Conservation (phyloP, 2,329 filamentous ascomycete genomes). For the Fusarium lateritium region DNA sequence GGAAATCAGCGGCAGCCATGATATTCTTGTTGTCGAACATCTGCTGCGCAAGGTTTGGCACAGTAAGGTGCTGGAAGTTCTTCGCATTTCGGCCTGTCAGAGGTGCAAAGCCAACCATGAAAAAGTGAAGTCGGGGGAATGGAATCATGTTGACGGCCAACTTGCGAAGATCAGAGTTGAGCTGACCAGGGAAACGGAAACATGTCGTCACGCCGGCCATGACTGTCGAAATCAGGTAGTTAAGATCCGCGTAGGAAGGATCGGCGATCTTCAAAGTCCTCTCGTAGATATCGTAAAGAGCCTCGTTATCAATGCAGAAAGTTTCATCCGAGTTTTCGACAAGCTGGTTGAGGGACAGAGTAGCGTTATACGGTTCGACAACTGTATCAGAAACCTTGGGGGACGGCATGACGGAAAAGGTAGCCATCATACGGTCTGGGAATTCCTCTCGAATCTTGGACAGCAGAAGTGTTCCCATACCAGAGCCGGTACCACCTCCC, state of each 20-base stretch:
- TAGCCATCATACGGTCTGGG: conserved; percentile 99
- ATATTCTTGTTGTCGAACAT: conserved; percentile 99
- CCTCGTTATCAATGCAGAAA: conserved; percentile 99
- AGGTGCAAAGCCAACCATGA: conserved; percentile 99
- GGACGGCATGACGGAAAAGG: conserved; percentile 98
- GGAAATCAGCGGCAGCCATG: conserved; percentile 99
- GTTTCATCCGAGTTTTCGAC: conserved; percentile 99
- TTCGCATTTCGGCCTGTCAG: conserved; percentile 87
- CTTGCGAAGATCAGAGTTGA: conserved; percentile 99
- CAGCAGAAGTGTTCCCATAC: conserved; percentile 99
- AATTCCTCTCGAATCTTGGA: conserved; percentile 99
- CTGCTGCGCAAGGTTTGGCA: conserved; percentile 98
- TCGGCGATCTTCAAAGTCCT: conserved; percentile 98
- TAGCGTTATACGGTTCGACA: conserved; percentile 99
- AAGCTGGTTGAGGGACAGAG: conserved; percentile 97
- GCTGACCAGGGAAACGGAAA: conserved; percentile 98
- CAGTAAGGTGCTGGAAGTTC: conserved; percentile 97
- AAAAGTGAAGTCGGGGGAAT: conserved; percentile 99
- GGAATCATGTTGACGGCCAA: conserved; percentile 99
- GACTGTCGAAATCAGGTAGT: conserved; percentile 99
- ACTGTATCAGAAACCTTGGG: conserved; percentile 99
- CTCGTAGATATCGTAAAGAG: conserved; percentile 99
- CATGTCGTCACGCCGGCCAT: conserved; percentile 99
- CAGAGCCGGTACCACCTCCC: conserved; percentile 99
- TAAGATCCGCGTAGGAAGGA: conserved; percentile 98